These are phyloP conservation scores for Biscogniauxia mediterranea DNA, from an alignment of 2,329 filamentous ascomycete species.

Conservation along the genomic window DNA sequence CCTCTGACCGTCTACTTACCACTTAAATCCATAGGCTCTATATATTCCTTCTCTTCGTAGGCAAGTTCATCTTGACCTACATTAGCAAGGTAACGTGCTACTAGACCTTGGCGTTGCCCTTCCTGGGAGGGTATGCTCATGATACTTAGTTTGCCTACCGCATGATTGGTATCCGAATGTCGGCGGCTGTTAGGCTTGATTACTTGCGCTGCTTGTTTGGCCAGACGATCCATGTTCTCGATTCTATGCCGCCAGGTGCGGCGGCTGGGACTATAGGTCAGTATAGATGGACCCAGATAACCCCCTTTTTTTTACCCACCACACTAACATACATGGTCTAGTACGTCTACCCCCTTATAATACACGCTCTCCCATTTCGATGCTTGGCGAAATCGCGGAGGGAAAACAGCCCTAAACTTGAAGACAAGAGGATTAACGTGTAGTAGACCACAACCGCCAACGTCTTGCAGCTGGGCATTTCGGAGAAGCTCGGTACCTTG, in stretches of 20 bases:
- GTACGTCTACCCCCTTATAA: background rate
- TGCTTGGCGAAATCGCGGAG: background rate
- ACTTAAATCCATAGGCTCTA: constrained; percentile 49
- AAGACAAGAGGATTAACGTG: background rate
- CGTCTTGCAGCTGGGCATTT: constrained; percentile 62
- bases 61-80: constrained; percentile 62
- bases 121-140: constrained; percentile 14
- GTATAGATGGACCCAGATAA: background rate
- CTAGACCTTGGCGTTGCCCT: background rate
- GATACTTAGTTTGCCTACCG: constrained; percentile 52
- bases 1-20: background rate
- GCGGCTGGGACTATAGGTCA: constrained; percentile 56
- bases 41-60: constrained; percentile 70
- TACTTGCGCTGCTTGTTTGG: constrained; percentile 64
- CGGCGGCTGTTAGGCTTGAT: constrained; percentile 59
- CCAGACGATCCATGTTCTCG: constrained; percentile 66
- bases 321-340: background rate
- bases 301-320: background rate
- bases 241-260: constrained; percentile 62
- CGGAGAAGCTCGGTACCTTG: constrained; percentile 59
- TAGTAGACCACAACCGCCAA: constrained; percentile 58
- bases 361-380: background rate
- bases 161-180: constrained; percentile 61
- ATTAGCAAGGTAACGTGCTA: constrained; percentile 49
- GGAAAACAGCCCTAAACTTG: background rate